A percentile compares a stretch with the other conserved stretches of the same genome.
phyloP scores from a whole-genome alignment of 2,329 filamentous ascomycete species.

The Colletotrichum incanum region DNA sequence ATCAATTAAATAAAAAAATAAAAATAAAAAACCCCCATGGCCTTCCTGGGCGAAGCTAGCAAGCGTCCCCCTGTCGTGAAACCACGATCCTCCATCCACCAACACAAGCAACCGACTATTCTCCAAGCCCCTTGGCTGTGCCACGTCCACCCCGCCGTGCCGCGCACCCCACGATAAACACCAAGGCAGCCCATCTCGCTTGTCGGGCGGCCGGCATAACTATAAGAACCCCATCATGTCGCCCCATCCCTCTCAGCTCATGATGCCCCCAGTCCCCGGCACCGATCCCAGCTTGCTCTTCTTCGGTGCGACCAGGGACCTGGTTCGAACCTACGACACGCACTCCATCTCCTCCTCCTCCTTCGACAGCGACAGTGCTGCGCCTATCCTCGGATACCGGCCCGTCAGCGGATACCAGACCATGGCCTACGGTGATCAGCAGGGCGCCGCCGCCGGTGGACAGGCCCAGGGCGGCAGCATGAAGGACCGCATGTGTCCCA shows the following conservation, averaged over 20 bases:
- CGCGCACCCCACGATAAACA: neutral
- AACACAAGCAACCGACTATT: neutral
- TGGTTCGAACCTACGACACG: neutral
- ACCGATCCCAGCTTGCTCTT: slow-evolving; percentile 9
- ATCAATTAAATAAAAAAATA: neutral
- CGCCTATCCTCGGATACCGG: neutral
- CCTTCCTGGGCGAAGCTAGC: neutral
- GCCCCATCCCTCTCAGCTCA: slow-evolving; percentile 10
- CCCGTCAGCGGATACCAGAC: neutral
- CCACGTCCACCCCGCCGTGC: slow-evolving; percentile 1
- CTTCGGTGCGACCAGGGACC: neutral
- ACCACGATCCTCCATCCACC: slow-evolving; percentile 3
- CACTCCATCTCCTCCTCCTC: neutral
- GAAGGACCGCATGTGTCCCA: slow-evolving; percentile 25
- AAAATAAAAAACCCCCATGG: neutral
- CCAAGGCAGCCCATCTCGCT: slow-evolving; percentile 11
- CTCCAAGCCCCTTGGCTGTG: neutral
- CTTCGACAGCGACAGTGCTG: neutral
- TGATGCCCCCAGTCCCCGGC: slow-evolving; percentile 15
- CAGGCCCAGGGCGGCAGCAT: slow-evolving; percentile 7
- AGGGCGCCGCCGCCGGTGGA: neutral
- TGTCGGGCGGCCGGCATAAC: neutral
- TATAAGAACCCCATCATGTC: slow-evolving; percentile 2
- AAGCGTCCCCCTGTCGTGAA: slow-evolving; percentile 2
- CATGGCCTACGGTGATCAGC: neutral